Base-by-base conservation (phyloP, 345 rosid species). In the Gossypioides kirkii region DNA sequence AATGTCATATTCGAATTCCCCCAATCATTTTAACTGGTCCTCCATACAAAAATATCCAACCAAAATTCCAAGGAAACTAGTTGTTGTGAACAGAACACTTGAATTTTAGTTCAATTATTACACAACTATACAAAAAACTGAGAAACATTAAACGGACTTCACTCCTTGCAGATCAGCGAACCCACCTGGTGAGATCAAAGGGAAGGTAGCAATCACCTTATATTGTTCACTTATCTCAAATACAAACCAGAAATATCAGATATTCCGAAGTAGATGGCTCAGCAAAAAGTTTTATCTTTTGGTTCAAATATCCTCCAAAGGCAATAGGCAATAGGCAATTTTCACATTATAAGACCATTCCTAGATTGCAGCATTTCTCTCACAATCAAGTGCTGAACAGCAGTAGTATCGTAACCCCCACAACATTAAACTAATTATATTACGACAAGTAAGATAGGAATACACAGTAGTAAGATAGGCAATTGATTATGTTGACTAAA, bases 131-230 rank as follows among this genome's bases (percentile, higher is more conserved):
- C 25, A 58, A 55, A 55, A 49, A 58, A 70, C 75, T 17, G 45
- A 49, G 22, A 10, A 68, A 58, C 66, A 36, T 52, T 10, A 65
- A 56, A 67, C 20, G 75, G 63, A 72, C 69, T 70, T 75, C 77
- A 72, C 63, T 69, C 59, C 73, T 71, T 41, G 63, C 74, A 75
- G 58, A 38, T 62, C 22, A 18, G 20, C 41, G 78, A 78, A 87
- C 79, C 80, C 56, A 70, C 64, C 76, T 46, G 25, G 75, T 76
- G 85, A 83, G 85, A 80, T 82, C 83, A 53, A 53, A 54, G 23
- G 75, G 83, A 76, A 80, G 82, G 83, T 82, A 86, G 80, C 85
- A 74, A 79, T 67, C 80, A 85, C 83, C 83, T 81, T 50, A 25
- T 50, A 78, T 74, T 74, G 84, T 82, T 81, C 61, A 81, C 78